These are phyloP conservation scores for Gremmenia infestans DNA, from an alignment of 2,329 filamentous ascomycete species.

Conservation along the genomic window DNA sequence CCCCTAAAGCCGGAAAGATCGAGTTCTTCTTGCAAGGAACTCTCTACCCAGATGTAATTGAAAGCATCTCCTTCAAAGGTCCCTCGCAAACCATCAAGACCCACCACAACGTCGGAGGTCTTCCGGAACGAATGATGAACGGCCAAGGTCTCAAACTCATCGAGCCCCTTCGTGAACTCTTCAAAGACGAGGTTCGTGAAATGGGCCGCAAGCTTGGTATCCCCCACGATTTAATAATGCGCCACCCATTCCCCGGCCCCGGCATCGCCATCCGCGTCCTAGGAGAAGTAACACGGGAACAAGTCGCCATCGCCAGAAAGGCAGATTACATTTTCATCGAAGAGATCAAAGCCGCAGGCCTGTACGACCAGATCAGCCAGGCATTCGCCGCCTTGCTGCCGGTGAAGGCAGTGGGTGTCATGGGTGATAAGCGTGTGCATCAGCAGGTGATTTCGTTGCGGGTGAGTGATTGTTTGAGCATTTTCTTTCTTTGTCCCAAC, in stretches of 20 bases:
- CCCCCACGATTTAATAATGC: slow-evolving; percentile 68
- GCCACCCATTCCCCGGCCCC: slow-evolving; percentile 73
- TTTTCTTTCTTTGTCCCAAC: no score
- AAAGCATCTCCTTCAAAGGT: slow-evolving; percentile 66
- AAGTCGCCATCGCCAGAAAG: slow-evolving; percentile 72
- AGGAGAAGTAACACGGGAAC: slow-evolving; percentile 76
- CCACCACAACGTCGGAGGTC: slow-evolving; percentile 65
- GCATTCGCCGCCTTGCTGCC: slow-evolving; percentile 66
- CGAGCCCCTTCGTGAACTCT: slow-evolving; percentile 73
- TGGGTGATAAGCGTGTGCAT: slow-evolving; percentile 64
- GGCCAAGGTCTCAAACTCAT: slow-evolving; percentile 59
- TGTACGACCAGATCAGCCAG: slow-evolving; percentile 68
- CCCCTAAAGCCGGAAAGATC: slow-evolving; percentile 66
- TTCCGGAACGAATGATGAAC: slow-evolving; percentile 52
- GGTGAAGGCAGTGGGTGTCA: slow-evolving; percentile 60
- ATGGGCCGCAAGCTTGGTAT: slow-evolving; percentile 68
- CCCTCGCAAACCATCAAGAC: slow-evolving; percentile 69
- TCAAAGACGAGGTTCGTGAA: slow-evolving; percentile 76
- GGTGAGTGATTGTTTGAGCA: not conserved
- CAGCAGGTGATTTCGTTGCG: slow-evolving; percentile 57
- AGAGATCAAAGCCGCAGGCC: slow-evolving; percentile 65
- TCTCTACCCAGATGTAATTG: slow-evolving; percentile 61
- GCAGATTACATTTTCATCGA: slow-evolving; percentile 75
- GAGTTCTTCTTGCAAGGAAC: slow-evolving; percentile 80
- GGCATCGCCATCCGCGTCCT: slow-evolving; percentile 67